A percentile compares a stretch with the other conserved stretches of the same genome.
phyloP scores from a whole-genome alignment of 768 basidiomycete genomes.

The Dendrothele bispora region DNA sequence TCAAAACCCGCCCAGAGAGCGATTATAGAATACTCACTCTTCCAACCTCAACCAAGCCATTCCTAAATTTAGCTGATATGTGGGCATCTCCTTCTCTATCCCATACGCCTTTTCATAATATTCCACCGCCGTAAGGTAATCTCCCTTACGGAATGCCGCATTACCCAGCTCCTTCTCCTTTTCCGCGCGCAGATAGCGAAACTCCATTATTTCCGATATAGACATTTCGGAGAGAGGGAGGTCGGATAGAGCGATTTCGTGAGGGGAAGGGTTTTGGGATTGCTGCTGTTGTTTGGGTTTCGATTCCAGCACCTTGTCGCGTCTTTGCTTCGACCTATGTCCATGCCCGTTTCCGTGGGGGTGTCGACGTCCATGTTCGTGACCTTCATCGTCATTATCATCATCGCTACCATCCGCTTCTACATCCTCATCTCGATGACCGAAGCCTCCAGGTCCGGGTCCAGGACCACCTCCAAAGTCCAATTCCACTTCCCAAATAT shows the following conservation, averaged over 20 bases:
- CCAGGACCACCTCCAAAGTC: conserved; percentile 66
- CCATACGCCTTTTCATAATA: conserved; percentile 60
- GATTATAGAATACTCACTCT: conserved; percentile 46
- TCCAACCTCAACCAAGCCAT: conserved; percentile 71
- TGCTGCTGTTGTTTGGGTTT: too few species aligned
- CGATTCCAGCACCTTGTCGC: too few species aligned
- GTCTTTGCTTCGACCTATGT: too few species aligned
- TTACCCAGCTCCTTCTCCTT: conserved; percentile 78
- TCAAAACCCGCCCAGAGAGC: conserved; percentile 5
- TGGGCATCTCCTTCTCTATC: conserved; percentile 72
- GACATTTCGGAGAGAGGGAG: too few species aligned
- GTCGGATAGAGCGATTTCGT: too few species aligned
- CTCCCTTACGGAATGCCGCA: conserved; percentile 61
- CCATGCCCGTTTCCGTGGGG: too few species aligned
- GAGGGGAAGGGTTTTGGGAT: too few species aligned
- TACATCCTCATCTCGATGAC: conserved; percentile 42
- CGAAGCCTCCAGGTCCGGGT: conserved; percentile 53
- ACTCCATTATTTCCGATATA: conserved; percentile 74
- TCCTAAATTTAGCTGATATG: conserved; percentile 76
- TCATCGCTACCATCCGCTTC: too few species aligned
- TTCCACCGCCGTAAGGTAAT: conserved; percentile 53
- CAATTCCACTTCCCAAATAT: conserved; percentile 71
- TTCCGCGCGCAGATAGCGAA: conserved; percentile 69
- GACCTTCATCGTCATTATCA: too few species aligned
- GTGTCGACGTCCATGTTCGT: too few species aligned